Percentiles rank a stretch among this genome's conserved stretches.
Conservation (phyloP, 225 moss, liverwort and hornwort genomes). For the Neckera pumila region DNA sequence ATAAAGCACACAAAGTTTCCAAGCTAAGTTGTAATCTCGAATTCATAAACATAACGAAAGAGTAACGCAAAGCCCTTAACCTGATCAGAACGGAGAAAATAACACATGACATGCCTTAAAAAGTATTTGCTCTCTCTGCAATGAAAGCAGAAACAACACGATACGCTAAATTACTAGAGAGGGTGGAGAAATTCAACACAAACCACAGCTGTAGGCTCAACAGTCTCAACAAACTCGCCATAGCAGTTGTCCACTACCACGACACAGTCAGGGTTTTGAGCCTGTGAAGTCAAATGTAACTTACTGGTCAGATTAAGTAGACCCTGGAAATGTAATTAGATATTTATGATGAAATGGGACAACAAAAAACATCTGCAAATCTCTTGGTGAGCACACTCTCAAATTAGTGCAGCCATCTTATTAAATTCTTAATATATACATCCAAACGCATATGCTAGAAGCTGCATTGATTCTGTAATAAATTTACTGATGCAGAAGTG, state of each 20-base stretch:
- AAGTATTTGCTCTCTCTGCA: background rate
- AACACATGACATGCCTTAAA: background rate
- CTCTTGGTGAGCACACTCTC: background rate
- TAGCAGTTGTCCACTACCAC: slow-evolving; percentile 94
- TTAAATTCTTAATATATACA: background rate
- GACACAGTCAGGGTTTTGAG: slow-evolving; percentile 63
- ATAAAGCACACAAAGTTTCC: background rate
- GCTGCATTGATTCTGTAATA: background rate
- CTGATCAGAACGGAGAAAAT: background rate
- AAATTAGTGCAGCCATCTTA: background rate
- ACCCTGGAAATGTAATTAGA: background rate
- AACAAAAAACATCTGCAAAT: background rate
- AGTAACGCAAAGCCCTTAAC: background rate
- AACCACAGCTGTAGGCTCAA: slow-evolving; percentile 90
- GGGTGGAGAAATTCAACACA: background rate
- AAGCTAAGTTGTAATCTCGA: background rate
- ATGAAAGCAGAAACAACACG: background rate
- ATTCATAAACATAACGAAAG: background rate
- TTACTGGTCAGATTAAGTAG: background rate
- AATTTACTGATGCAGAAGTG: background rate
- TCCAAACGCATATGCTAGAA: background rate
- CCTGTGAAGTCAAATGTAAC: slow-evolving; percentile 28
- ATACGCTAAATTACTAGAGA: background rate
- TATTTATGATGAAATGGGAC: background rate
- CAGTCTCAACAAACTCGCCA: slow-evolving; percentile 82